Base-by-base conservation (phyloP, 1,139 yeast genomes). In the Pichia sp. region DNA sequence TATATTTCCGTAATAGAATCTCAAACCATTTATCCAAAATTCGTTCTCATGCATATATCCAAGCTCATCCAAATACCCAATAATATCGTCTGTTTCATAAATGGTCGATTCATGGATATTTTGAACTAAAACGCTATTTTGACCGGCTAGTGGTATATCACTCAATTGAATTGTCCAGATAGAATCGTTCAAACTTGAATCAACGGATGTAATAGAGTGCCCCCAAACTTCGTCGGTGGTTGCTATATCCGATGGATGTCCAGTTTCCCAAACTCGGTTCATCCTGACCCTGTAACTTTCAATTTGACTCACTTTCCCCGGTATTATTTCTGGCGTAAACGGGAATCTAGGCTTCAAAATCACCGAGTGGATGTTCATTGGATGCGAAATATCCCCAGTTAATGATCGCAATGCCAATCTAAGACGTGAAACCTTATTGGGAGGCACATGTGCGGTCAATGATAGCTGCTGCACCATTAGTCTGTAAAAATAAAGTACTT, bases 121-220 rank as follows among this genome's bases (percentile, higher is more conserved):
- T 59, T 87, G 96, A 8, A 74, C 80, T 41, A 68, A 73, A 51
- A 73, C 81, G 65, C 73, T 74, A 58, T 77, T 76, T 50, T 74
- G 85, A 7, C 96, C 96, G 4, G 95, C 95, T 33, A 85, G 81
- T 1, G 97, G 97, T 16, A 87, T 82, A 64, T 88, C 97, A 7
- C 80, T 69, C 27, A 84, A 71, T 52, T 79, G 84, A 31, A 87
- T 56, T 1, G 81, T 72, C 95, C 95, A 85, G 36, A 64, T 60
- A 44, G 60, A 52, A 37, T 56, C 49, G 37, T 58, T 52, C 5
- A 44, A 26, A 51, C 44, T 11, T 37, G 36, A 7, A 40, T 43
- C 27, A 45, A 37, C 40, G 46, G 38, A 28, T 46, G 27, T 33
- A 3, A 58, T 44, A 6, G 58, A 48, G 34, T 51, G 52, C 8